Base-by-base conservation (phyloP, 2,329 filamentous ascomycete genomes). In the Pseudogymnoascus sp. region DNA sequence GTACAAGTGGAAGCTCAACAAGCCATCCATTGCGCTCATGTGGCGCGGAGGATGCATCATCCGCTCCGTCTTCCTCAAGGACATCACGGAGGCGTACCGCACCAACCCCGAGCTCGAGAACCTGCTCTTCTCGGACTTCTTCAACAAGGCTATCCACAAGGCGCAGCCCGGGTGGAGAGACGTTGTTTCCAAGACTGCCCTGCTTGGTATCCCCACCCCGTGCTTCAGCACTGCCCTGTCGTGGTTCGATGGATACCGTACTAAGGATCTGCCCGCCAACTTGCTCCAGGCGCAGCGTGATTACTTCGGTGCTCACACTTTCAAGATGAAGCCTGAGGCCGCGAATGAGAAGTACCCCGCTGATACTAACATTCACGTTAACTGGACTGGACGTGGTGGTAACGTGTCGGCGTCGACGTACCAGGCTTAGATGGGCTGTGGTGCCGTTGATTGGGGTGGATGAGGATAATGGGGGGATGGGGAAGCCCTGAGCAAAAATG, bases 11-110 rank as follows among this genome's bases (percentile, higher is more conserved):
- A 97, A 97, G 86, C 88, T 99, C 71, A 97, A 99, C 89, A 97
- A 97, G 89, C 94, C 94, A 68, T 96, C 95, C 72, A 99, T 99
- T 74, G 94, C 94, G 71, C 89, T 99, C 75, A 99, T 99, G 94
- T 99, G 94, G 94, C 91, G 94, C 77, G 94, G 94, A 81, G 94
- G 94, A 71, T 99, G 94, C 86, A 99, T 99, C 73, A 99, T 99
- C 81, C 93, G 94, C 78, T 97, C 94, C 69, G 94, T 99, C 75
- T 99, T 99, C 91, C 82, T 99, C 69, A 97, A 97, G 87, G 93
- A 99, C 78, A 99, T 99, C 80, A 99, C 94, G 71, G 88, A 88
- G 69, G 94, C 94, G 61, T 99, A 97, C 87, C 93, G 93, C 80
- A 87, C 85, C 70, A 87, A 97, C 83, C 89, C 91, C 68, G 89